phyloP scores from a whole-genome alignment of 129 eudicot genomes.

The Artemisia argyi region DNA sequence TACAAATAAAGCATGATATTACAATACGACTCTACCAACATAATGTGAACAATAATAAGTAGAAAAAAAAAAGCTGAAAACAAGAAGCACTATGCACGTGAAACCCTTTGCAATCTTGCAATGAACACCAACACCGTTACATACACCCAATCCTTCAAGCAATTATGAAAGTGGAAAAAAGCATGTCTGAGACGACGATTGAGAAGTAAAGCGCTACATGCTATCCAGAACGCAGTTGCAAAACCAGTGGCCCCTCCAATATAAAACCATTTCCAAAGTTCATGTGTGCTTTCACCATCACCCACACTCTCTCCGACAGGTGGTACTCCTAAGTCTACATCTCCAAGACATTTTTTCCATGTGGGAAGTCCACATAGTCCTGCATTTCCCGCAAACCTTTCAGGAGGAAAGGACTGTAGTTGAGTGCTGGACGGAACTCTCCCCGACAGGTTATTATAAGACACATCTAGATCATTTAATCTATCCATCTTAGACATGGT shows the following conservation, averaged over 20 bases:
- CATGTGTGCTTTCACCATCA: background rate
- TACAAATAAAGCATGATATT: too few relatives aligned
- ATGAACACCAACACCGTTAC: too few relatives aligned
- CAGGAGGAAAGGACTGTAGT: background rate
- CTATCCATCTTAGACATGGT: background rate
- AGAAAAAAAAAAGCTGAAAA: too few relatives aligned
- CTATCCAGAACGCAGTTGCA: background rate
- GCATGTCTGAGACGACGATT: background rate
- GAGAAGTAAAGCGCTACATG: background rate
- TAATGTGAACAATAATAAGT: too few relatives aligned
- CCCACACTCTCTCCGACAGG: background rate
- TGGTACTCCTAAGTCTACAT: background rate
- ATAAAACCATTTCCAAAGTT: background rate
- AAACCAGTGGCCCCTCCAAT: background rate
- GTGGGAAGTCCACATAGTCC: slow-evolving; percentile 7
- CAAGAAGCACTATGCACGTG: too few relatives aligned
- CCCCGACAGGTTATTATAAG: background rate
- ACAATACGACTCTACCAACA: too few relatives aligned
- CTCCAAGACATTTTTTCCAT: background rate
- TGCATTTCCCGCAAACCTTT: background rate
- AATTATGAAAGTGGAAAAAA: background rate
- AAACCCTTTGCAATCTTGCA: too few relatives aligned
- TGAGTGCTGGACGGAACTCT: slow-evolving; percentile 2
- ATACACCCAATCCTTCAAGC: too few relatives aligned
- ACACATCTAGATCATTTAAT: background rate